Percentiles rank a stretch among this genome's conserved stretches.
Conservation (phyloP, 371 early-diverging fungal species). For the Mortierella sp. region DNA sequence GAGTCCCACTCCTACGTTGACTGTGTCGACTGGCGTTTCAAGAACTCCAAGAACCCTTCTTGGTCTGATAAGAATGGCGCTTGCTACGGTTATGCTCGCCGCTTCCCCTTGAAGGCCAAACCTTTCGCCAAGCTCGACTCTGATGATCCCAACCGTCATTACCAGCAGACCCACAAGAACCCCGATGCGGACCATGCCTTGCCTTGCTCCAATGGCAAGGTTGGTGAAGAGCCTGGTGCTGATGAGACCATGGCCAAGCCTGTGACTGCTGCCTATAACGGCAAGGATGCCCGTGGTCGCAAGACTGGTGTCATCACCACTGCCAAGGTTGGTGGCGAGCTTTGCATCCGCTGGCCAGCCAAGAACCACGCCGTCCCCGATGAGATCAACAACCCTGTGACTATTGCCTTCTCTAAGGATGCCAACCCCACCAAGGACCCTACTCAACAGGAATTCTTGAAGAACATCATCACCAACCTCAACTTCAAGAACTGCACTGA, state of each 20-base stretch:
- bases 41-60: conserved; percentile 27
- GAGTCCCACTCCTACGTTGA: conserved; percentile 50
- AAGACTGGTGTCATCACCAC: conserved; percentile 32
- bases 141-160: conserved; percentile 54
- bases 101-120: conserved; percentile 49
- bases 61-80: conserved; percentile 47
- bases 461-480: conserved; percentile 25
- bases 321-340: conserved; percentile 27
- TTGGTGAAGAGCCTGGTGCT: conserved; percentile 41
- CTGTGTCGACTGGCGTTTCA: conserved; percentile 55
- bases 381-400: conserved; percentile 38
- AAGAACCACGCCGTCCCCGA: conserved; percentile 53
- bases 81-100: conserved; percentile 51
- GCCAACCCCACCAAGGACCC: conserved; percentile 37
- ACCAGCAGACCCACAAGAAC: conserved; percentile 45
- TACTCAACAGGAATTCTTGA: conserved; percentile 34
- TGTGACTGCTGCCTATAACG: conserved; percentile 34
- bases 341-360: conserved; percentile 56
- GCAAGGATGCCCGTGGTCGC: conserved; percentile 28
- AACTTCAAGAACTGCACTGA: conserved; percentile 53
- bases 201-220: conserved; percentile 47
- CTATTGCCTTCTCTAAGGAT: conserved; percentile 31
- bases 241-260: conserved; percentile 42
- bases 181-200: conserved; percentile 17
- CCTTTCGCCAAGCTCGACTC: conserved; percentile 52